A percentile compares a stretch with the other conserved stretches of the same genome.
phyloP scores from a whole-genome alignment of 2,329 filamentous ascomycete species.

The Alternaria triticina region DNA sequence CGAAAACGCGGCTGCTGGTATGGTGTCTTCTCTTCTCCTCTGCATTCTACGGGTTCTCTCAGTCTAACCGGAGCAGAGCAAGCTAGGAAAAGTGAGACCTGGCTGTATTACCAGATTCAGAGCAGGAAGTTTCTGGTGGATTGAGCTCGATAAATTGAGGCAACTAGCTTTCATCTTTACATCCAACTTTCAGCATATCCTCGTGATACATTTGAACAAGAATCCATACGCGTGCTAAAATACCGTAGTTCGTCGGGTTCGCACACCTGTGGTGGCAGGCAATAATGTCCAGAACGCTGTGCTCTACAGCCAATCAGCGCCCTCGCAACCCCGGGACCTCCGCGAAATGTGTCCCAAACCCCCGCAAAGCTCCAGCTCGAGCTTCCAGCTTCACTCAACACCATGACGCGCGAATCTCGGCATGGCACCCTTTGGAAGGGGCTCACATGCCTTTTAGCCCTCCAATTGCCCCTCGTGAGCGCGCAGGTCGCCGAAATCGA shows the following conservation, averaged over 20 bases:
- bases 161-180: no score
- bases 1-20: slow-evolving; percentile 7
- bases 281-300: no score
- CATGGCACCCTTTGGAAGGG: slow-evolving; percentile 27
- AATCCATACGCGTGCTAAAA: neutral
- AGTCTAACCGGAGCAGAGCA: slow-evolving; percentile 14
- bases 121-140: no score
- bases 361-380: slow-evolving; percentile 11
- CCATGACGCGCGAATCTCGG: slow-evolving; percentile 35
- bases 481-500: slow-evolving; percentile 48
- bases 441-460: slow-evolving; percentile 27
- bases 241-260: neutral
- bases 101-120: no score
- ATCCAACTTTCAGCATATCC: no score
- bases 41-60: neutral
- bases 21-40: neutral
- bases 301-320: no score
- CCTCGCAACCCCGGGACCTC: no score
- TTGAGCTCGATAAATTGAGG: no score
- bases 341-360: slow-evolving; percentile 35
- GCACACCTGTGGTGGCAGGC: no score
- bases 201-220: neutral
- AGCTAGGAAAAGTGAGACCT: neutral
- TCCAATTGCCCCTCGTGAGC: slow-evolving; percentile 31
- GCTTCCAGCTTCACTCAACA: slow-evolving; percentile 23